A percentile compares a stretch with the other conserved stretches of the same genome.
phyloP scores from a whole-genome alignment of 345 rosid genomes.

The Erysimum cheiranthoides region DNA sequence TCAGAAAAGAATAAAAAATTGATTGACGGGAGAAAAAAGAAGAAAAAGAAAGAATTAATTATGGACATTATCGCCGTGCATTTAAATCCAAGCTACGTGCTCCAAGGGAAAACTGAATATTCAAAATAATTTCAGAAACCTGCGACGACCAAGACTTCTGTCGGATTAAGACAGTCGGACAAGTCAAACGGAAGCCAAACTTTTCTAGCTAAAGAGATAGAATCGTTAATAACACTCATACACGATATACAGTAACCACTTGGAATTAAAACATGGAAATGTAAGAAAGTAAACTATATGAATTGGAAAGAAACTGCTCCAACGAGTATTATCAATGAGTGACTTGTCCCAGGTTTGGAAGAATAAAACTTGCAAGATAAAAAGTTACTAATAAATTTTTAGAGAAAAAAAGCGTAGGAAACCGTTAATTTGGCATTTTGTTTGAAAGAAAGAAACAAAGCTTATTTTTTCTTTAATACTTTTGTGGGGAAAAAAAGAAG shows the following conservation, averaged over 20 bases:
- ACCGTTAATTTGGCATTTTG: background rate
- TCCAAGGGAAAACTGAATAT: conserved; percentile 22
- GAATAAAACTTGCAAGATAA: background rate
- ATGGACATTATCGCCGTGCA: conserved; percentile 28
- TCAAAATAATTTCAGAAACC: background rate
- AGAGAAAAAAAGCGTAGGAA: background rate
- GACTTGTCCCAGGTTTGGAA: background rate
- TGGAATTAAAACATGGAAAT: background rate
- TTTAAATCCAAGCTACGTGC: conserved; percentile 26
- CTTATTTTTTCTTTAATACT: background rate
- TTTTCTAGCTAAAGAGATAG: background rate
- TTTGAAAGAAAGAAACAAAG: background rate
- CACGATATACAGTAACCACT: background rate
- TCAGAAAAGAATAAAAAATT: background rate
- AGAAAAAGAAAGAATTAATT: background rate
- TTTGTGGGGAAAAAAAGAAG: background rate
- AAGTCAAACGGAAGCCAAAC: conserved; percentile 9
- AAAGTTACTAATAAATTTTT: background rate
- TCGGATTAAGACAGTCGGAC: conserved; percentile 30
- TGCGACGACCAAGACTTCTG: conserved; percentile 37
- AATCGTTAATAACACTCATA: conserved; percentile 5
- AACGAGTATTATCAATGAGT: background rate
- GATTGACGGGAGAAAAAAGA: no score
- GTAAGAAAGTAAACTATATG: background rate
- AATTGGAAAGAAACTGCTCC: background rate